These are phyloP conservation scores for Adansonia rubrostipa DNA, from an alignment of 441 rosid species.

Conservation along the genomic window DNA sequence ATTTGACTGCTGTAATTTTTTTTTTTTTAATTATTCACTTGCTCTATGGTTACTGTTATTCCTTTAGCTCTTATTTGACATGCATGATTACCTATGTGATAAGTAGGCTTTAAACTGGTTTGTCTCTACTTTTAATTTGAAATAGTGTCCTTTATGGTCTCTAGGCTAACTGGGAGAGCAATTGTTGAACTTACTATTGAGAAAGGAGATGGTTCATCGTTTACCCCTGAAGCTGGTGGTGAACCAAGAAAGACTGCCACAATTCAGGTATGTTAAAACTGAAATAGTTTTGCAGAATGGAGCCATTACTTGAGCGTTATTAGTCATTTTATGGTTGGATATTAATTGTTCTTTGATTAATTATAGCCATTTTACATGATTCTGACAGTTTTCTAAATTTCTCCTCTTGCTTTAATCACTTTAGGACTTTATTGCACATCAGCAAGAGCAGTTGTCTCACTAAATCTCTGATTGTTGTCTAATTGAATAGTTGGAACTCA, in stretches of 20 bases:
- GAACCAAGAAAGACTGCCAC: slow-evolving; percentile 69
- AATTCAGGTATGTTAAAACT: slow-evolving; percentile 56
- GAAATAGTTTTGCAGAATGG: background rate
- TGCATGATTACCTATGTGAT: background rate
- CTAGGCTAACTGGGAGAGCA: slow-evolving; percentile 88
- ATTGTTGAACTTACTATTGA: slow-evolving; percentile 75
- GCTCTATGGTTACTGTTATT: background rate
- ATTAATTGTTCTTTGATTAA: background rate
- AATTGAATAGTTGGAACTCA: background rate
- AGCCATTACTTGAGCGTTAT: background rate
- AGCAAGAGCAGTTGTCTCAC: background rate
- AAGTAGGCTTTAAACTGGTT: background rate
- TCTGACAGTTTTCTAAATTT: background rate
- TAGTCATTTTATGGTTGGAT: background rate
- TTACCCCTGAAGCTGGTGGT: slow-evolving; percentile 82
- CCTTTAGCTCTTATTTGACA: background rate
- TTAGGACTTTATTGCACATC: background rate
- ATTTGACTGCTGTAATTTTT: background rate
- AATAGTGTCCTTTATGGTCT: slow-evolving; percentile 27
- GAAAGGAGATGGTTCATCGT: slow-evolving; percentile 81
- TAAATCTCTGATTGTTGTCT: background rate
- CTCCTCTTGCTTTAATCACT: background rate
- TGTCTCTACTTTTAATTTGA: slow-evolving; percentile 10
- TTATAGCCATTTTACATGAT: background rate
- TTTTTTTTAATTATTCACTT: background rate